Conservation (phyloP, 176 grass and related monocot species). For the Cenchrus fungigraminus region DNA sequence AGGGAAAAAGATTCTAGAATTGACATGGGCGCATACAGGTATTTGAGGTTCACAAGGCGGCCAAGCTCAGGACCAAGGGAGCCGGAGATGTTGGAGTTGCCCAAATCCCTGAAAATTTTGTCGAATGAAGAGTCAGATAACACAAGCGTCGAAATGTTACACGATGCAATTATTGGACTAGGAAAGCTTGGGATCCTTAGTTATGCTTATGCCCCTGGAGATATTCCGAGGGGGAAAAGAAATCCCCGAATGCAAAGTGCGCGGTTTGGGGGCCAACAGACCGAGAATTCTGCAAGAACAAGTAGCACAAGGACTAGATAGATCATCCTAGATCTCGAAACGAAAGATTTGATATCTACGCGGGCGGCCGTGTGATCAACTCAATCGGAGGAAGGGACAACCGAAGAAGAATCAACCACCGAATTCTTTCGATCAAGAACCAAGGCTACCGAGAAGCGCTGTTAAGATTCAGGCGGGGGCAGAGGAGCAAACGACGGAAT, state of each 20-base stretch:
- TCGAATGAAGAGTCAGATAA: conserved; percentile 3
- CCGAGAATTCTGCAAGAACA: not conserved
- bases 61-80: conserved; percentile 82
- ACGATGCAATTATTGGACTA: not conserved
- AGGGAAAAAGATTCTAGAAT: conserved; percentile 25
- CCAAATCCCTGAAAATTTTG: conserved; percentile 77
- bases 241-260: not conserved
- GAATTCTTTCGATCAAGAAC: not conserved
- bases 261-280: not conserved
- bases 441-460: not conserved
- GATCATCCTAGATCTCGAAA: not conserved
- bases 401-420: not conserved
- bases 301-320: not conserved
- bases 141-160: not conserved
- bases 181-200: not conserved
- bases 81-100: conserved; percentile 93
- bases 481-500: not conserved
- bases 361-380: not conserved
- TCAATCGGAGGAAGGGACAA: not conserved
- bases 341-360: not conserved
- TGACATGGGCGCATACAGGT: conserved; percentile 59
- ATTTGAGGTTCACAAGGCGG: conserved; percentile 80
- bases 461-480: not conserved
- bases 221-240: not conserved
- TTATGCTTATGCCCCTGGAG: not conserved